These are phyloP conservation scores for Flaveria robusta DNA, from an alignment of 129 eudicot species.

Conservation along the genomic window DNA sequence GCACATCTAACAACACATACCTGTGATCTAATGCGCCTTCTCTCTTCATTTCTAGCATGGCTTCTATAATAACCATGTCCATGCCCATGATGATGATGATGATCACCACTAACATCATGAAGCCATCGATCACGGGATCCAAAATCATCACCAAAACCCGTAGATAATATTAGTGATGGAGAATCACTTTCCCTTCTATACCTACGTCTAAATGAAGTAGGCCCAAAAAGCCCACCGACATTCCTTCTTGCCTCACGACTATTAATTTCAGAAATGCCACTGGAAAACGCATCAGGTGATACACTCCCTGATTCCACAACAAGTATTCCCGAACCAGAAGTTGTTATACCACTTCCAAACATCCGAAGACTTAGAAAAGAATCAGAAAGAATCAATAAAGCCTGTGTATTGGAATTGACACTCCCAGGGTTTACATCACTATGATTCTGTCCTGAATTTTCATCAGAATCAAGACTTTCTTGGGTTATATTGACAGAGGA, in stretches of 20 bases:
- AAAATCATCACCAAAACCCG: conserved; percentile 47
- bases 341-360: conserved; percentile 38
- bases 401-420: conserved; percentile 36
- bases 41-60: conserved; percentile 45
- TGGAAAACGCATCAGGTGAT: conserved; percentile 43
- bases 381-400: conserved; percentile 45
- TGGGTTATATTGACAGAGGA: conserved; percentile 15
- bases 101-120: conserved; percentile 62
- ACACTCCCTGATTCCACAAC: conserved; percentile 56
- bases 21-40: conserved; percentile 70
- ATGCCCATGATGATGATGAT: conserved; percentile 42
- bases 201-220: conserved; percentile 59
- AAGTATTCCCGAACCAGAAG: conserved; percentile 54
- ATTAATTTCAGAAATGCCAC: conserved; percentile 47
- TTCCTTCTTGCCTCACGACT: conserved; percentile 66
- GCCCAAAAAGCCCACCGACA: conserved; percentile 62
- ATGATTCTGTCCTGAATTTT: conserved; percentile 37
- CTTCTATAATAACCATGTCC: conserved; percentile 47
- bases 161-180: conserved; percentile 49
- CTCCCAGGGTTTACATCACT: conserved; percentile 28
- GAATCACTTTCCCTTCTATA: conserved; percentile 64
- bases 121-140: conserved; percentile 77
- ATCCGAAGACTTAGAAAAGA: conserved; percentile 44
- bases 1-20: conserved; percentile 31
- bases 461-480: conserved; percentile 28